These are phyloP conservation scores for Crithidia fasciculata DNA, from an alignment of 208 protist species.

Conservation along the genomic window DNA sequence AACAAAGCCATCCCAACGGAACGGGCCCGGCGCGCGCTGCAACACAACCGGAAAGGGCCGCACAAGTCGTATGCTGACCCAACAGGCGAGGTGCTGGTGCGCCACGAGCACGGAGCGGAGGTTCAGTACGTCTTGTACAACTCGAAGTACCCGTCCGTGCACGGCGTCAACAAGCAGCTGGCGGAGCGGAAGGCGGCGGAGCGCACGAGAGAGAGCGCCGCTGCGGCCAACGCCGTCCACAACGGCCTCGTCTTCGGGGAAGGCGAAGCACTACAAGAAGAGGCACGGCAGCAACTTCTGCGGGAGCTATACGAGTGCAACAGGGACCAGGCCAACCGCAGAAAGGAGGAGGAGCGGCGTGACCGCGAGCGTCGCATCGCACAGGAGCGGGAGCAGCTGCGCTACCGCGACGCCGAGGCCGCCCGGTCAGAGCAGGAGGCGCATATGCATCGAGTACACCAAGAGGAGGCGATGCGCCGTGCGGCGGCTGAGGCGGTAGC, in stretches of 20 bases:
- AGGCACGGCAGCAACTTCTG: conserved; percentile 40
- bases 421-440: conserved; percentile 18
- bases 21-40: neutral
- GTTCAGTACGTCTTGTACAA: conserved; percentile 78
- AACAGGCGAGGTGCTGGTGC: conserved; percentile 57
- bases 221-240: neutral
- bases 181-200: conserved; percentile 43
- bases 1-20: neutral
- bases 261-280: conserved; percentile 23
- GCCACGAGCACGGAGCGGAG: conserved; percentile 34
- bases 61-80: conserved; percentile 48
- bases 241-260: conserved; percentile 8
- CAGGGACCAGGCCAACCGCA: conserved; percentile 54
- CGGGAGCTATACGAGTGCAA: conserved; percentile 56
- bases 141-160: conserved; percentile 61
- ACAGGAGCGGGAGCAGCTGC: conserved; percentile 18
- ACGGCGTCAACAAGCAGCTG: conserved; percentile 69
- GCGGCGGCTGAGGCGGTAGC: conserved; percentile 10
- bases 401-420: conserved; percentile 19
- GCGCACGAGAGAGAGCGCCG: conserved; percentile 1
- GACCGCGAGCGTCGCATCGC: conserved; percentile 24
- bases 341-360: conserved; percentile 42
- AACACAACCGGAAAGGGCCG: conserved; percentile 1
- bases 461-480: conserved; percentile 25
- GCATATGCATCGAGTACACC: conserved; percentile 1